Evolutionary conservation across 305 asterid genomes (phyloP).

Genomic region (Fraxinus albicans): DNA sequence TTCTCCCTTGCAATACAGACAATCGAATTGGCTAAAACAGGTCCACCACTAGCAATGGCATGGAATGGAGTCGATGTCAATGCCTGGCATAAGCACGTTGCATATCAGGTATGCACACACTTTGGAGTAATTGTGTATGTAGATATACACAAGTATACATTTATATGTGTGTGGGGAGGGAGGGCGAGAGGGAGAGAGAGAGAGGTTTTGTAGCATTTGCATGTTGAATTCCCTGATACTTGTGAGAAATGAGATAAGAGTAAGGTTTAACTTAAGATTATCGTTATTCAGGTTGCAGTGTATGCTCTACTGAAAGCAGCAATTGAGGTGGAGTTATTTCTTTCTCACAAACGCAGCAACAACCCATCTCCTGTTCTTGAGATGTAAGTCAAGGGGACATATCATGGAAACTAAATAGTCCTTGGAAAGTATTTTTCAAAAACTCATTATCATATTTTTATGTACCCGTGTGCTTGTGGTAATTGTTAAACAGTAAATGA

Average conservation of each 20-base stretch:
- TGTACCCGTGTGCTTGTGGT: constrained; percentile 3
- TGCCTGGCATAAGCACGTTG: constrained; percentile 67
- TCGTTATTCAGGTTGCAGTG: constrained; percentile 56
- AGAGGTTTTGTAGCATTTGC: background rate
- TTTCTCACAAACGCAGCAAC: constrained; percentile 69
- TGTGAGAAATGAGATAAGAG: constrained; percentile 8
- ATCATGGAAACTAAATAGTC: background rate
- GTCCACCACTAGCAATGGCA: constrained; percentile 71
- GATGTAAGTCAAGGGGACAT: constrained; percentile 47
- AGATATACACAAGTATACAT: background rate
- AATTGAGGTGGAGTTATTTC: constrained; percentile 63
- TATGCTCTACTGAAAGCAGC: constrained; percentile 71
- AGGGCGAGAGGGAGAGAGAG: background rate
- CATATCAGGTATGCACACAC: constrained; percentile 50
- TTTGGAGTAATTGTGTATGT: background rate
- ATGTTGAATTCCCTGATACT: constrained; percentile 2
- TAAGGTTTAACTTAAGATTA: constrained; percentile 11
- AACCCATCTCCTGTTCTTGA: constrained; percentile 52
- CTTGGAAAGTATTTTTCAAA: background rate
- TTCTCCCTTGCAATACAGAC: constrained; percentile 51
- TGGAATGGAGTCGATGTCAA: constrained; percentile 75
- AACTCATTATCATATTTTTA: background rate
- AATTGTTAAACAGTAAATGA: background rate
- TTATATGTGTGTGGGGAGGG: background rate
- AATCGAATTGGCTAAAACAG: constrained; percentile 45